These are phyloP conservation scores for Sporothrix pseudoabietina DNA, from an alignment of 2,329 filamentous ascomycete genomes.

Conservation along the genomic window DNA sequence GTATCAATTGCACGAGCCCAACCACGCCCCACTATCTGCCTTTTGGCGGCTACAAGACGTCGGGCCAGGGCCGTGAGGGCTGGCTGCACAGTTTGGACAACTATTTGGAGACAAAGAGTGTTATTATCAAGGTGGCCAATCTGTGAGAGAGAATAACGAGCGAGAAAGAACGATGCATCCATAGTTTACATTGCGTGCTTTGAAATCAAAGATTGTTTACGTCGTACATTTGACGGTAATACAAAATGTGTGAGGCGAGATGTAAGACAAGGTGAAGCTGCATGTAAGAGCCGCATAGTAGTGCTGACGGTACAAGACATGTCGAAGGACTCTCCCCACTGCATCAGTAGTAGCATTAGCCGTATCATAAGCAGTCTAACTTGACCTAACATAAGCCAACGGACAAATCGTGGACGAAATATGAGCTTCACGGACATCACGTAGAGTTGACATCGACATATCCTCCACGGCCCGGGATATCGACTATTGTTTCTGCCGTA, in stretches of 20 bases:
- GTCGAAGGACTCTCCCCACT: not conserved
- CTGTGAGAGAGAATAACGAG: not conserved
- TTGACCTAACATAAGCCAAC: not conserved
- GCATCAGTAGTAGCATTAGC: not conserved
- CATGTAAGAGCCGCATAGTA: not conserved
- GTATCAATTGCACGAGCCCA: slow-evolving; percentile 51
- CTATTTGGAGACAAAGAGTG: slow-evolving; percentile 40
- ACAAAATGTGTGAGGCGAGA: not conserved
- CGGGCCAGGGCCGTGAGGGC: slow-evolving; percentile 44
- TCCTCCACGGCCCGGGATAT: not conserved
- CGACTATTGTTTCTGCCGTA: not conserved
- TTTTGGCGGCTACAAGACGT: slow-evolving; percentile 48
- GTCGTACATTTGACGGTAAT: not conserved
- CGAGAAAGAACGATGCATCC: not conserved
- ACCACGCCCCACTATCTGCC: slow-evolving; percentile 43
- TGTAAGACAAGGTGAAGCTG: not conserved
- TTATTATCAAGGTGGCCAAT: slow-evolving; percentile 37
- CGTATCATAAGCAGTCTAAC: not conserved
- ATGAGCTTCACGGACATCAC: not conserved
- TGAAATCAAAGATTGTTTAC: not conserved
- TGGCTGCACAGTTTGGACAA: slow-evolving; percentile 43
- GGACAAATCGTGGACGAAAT: not conserved
- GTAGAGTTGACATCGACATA: not conserved
- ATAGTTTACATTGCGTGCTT: not conserved
- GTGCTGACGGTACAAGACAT: not conserved